Base-by-base conservation (phyloP, 768 basidiomycete genomes). In the Lanmaoa pseudosensibilis region DNA sequence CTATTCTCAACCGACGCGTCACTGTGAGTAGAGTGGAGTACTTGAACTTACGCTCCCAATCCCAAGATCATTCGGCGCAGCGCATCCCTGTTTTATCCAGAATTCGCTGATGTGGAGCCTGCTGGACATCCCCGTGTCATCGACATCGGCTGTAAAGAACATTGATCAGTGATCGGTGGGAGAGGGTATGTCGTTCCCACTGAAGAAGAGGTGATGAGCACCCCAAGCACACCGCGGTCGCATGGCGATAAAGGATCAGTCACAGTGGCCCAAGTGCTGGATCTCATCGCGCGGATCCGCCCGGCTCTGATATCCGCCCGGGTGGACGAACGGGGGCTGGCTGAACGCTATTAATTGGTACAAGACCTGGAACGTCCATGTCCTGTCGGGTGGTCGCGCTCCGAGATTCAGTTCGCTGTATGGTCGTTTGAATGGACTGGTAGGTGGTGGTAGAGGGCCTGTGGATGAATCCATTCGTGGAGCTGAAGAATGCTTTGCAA, bases 101-200 rank as follows among this genome's bases (percentile, higher is more conserved):
- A 48, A 43, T 13, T 46, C 40, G 18, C 34, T n/a, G 18, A n/a
- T 52, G 40, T 65, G 58, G 52, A 41, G 41, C 45, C 40, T 18
- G 8, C 18, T 10, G 43, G 38, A 56, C 50, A 32, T 51, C 54
- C 52, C 45, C 36, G 9, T 21, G n/a, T 50, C 43, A 52, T 57
- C 39, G 16, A 12, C 3, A 30, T 16, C 21, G 21, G 32, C 27
- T 47, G 34, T 30, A 49, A 41, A 47, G 5, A 27, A 23, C 37
- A 3, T 19, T n/a, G n/a, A n/a, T n/a, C n/a, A n/a, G n/a, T n/a
- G n/a, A 46, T 36, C 51, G 34, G 21, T 36, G 36, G 27, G 32
- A 32, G 19, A 37, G 8, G 27, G 27, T 27, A 27, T 6, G 27
- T 27, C 27, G 4, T 27, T 32, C 43, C 34, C 55, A 25, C 1